Percentiles rank a stretch among this genome's conserved stretches.
phyloP scores from a whole-genome alignment of 805 yeast genomes.

The Lachancea fermentati region DNA sequence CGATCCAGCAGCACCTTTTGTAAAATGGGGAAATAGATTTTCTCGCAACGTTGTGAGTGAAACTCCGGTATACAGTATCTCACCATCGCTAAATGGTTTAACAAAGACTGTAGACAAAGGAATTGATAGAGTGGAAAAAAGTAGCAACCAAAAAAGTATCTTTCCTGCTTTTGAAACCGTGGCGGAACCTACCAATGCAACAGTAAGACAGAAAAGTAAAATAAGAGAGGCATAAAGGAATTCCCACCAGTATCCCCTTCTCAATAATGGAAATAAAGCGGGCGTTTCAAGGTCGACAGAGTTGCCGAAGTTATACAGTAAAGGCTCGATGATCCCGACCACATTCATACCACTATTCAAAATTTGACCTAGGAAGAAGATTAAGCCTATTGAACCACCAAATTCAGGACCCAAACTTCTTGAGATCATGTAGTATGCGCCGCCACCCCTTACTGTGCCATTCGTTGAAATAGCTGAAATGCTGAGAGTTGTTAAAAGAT shows the following conservation, averaged over 20 bases:
- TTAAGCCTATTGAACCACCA: slow-evolving; percentile 95
- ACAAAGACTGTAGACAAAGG: slow-evolving; percentile 72
- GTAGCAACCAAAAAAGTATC: slow-evolving; percentile 58
- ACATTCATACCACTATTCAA: slow-evolving; percentile 88
- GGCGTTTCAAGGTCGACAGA: slow-evolving; percentile 42
- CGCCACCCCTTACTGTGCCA: slow-evolving; percentile 97
- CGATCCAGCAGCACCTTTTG: slow-evolving; percentile 91
- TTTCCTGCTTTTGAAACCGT: slow-evolving; percentile 81
- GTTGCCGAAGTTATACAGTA: slow-evolving; percentile 70
- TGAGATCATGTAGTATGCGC: slow-evolving; percentile 96
- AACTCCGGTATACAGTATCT: slow-evolving; percentile 61
- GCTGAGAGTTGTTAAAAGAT: slow-evolving; percentile 79
- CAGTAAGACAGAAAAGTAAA: slow-evolving; percentile 61
- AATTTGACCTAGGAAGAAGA: slow-evolving; percentile 91
- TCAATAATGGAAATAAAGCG: slow-evolving; percentile 47
- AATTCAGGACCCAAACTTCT: slow-evolving; percentile 95
- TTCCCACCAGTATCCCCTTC: slow-evolving; percentile 64
- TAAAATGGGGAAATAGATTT: slow-evolving; percentile 74
- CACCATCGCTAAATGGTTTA: slow-evolving; percentile 53
- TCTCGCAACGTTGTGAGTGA: slow-evolving; percentile 58
- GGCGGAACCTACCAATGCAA: slow-evolving; percentile 76
- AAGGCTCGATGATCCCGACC: slow-evolving; percentile 91
- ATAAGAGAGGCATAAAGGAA: slow-evolving; percentile 67
- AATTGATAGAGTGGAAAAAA: slow-evolving; percentile 70
- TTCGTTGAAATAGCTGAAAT: slow-evolving; percentile 95